These are phyloP conservation scores for Colletotrichum sp. DNA, from an alignment of 2,329 filamentous ascomycete genomes.

Conservation along the genomic window DNA sequence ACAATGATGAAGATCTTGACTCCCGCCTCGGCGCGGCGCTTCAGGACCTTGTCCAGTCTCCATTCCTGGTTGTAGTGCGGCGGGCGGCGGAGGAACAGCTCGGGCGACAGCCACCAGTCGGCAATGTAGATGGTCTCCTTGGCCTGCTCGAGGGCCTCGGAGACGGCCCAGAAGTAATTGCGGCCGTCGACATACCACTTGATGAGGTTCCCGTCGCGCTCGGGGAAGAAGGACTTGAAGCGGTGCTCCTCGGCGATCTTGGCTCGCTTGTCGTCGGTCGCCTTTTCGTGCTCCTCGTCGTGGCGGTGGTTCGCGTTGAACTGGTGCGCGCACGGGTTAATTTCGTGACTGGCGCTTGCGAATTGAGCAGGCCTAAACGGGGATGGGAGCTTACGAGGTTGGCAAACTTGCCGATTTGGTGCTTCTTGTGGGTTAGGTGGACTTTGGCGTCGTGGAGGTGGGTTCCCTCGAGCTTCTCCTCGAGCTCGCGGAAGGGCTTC, in stretches of 20 bases:
- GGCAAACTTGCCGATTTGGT: slow-evolving; percentile 66
- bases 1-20: slow-evolving; percentile 95
- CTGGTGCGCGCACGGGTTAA: slow-evolving; percentile 34
- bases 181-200: slow-evolving; percentile 98
- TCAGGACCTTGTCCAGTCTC: slow-evolving; percentile 85
- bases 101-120: slow-evolving; percentile 96
- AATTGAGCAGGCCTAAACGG: not conserved
- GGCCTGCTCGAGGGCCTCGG: slow-evolving; percentile 85
- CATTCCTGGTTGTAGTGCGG: slow-evolving; percentile 84
- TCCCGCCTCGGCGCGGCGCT: slow-evolving; percentile 86
- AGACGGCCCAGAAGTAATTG: slow-evolving; percentile 95
- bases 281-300: slow-evolving; percentile 89
- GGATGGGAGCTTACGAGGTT: slow-evolving; percentile 54
- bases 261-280: slow-evolving; percentile 80
- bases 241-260: slow-evolving; percentile 76
- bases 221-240: slow-evolving; percentile 90
- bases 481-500: slow-evolving; percentile 48
- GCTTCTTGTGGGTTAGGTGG: slow-evolving; percentile 65
- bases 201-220: slow-evolving; percentile 81
- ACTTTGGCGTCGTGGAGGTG: slow-evolving; percentile 64
- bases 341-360: not conserved
- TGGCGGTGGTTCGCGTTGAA: slow-evolving; percentile 91
- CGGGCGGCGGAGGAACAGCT: slow-evolving; percentile 84
- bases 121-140: slow-evolving; percentile 94
- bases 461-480: slow-evolving; percentile 59